Conservation (phyloP, 345 rosid genomes). For the Linum usitatissimum region DNA sequence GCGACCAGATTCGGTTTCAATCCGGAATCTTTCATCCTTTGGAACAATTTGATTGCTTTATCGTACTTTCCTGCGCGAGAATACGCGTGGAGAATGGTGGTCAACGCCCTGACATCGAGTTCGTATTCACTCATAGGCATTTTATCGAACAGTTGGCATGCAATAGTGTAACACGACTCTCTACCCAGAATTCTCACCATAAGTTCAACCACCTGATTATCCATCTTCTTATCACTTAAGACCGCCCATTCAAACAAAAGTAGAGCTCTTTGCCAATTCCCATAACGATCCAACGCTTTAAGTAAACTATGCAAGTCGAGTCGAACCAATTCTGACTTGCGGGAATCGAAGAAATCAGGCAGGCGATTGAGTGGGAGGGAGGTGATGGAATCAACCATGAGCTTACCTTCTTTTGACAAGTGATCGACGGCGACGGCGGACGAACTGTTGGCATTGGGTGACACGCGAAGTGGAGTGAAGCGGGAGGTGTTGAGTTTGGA, state of each 20-base stretch:
- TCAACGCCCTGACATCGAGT: conserved; percentile 68
- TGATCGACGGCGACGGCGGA: conserved; percentile 17
- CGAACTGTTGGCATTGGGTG: conserved; percentile 21
- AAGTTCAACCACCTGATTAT: conserved; percentile 43
- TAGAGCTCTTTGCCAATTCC: conserved; percentile 60
- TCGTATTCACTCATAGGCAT: conserved; percentile 45
- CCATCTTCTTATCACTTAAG: conserved; percentile 33
- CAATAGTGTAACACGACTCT: conserved; percentile 58
- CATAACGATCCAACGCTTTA: conserved; percentile 52
- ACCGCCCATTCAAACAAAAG: conserved; percentile 61
- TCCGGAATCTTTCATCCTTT: conserved; percentile 58
- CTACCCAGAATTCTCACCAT: conserved; percentile 66
- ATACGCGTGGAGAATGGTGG: conserved; percentile 56
- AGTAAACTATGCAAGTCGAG: conserved; percentile 52
- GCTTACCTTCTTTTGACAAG: conserved; percentile 42
- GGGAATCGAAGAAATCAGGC: conserved; percentile 41
- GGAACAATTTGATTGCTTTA: conserved; percentile 48
- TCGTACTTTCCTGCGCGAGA: conserved; percentile 52
- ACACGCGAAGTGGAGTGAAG: conserved; percentile 33
- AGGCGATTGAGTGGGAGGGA: conserved; percentile 41
- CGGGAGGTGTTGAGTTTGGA: conserved; percentile 17
- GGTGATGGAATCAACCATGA: conserved; percentile 34
- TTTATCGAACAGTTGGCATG: conserved; percentile 56
- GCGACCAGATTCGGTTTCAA: conserved; percentile 69
- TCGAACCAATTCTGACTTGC: conserved; percentile 36